A percentile compares a stretch with the other conserved stretches of the same genome.
Conservation (phyloP, 2,329 filamentous ascomycete genomes). For the Grosmannia penicillata region DNA sequence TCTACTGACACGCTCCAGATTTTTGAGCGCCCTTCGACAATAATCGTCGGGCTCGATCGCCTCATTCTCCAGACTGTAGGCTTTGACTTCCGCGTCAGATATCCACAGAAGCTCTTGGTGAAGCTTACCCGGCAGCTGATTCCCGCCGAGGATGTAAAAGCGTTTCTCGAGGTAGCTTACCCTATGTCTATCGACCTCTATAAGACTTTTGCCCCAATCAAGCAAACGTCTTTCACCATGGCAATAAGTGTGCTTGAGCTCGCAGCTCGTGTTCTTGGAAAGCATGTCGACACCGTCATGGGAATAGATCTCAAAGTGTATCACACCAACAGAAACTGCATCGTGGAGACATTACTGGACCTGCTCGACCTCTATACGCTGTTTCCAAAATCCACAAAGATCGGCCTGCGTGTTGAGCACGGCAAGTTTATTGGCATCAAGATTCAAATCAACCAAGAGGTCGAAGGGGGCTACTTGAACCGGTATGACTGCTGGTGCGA, state of each 20-base stretch:
- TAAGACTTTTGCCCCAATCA: conserved; percentile 82
- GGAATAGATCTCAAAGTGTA: conserved; percentile 26
- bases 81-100: conserved; percentile 84
- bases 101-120: conserved; percentile 71
- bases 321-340: conserved; percentile 30
- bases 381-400: conserved; percentile 56
- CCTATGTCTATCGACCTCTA: conserved; percentile 80
- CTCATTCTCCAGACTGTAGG: conserved; percentile 84
- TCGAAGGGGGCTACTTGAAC: conserved; percentile 45
- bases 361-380: conserved; percentile 86
- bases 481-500: conserved; percentile 49
- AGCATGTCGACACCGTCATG: conserved; percentile 33
- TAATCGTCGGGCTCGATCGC: conserved; percentile 78
- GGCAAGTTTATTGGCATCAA: conserved; percentile 75
- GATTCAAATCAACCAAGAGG: conserved; percentile 72
- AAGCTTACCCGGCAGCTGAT: conserved; percentile 56
- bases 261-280: conserved; percentile 51
- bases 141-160: conserved; percentile 30
- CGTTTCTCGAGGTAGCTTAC: conserved; percentile 56
- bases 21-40: conserved; percentile 65
- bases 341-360: conserved; percentile 73
- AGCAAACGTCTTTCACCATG: conserved; percentile 77
- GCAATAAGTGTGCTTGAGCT: conserved; percentile 72
- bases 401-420: conserved; percentile 58
- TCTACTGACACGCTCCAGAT: conserved; percentile 30